A percentile compares a stretch with the other conserved stretches of the same genome.
Conservation (phyloP, 352 stramenopile genomes). For the Thalassiosira sp. region DNA sequence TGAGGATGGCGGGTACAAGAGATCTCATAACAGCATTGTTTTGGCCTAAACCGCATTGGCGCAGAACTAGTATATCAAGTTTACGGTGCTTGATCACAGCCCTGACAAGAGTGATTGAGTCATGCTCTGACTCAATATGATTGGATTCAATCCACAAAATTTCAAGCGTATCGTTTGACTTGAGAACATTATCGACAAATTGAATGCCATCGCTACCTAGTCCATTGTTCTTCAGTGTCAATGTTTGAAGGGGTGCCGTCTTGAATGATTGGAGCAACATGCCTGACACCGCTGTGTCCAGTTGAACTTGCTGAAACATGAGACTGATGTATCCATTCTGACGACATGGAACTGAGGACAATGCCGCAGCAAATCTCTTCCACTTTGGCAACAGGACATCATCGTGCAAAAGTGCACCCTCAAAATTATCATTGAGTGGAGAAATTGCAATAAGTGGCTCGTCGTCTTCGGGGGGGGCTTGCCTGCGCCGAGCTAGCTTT, state of each 20-base stretch:
- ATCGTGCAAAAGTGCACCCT: constrained; percentile 15
- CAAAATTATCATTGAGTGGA: too few species aligned
- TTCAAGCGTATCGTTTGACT: background rate
- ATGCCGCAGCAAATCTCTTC: background rate
- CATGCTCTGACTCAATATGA: background rate
- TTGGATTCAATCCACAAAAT: background rate
- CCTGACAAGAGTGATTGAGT: background rate
- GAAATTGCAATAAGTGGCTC: background rate
- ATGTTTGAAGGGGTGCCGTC: background rate
- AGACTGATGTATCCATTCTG: background rate
- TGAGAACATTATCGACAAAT: background rate
- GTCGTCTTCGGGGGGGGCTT: background rate
- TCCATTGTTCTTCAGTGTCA: background rate
- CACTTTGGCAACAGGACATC: background rate
- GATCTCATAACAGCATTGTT: background rate
- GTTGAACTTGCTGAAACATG: background rate
- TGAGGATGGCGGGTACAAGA: background rate
- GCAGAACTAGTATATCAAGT: background rate
- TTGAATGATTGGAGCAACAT: background rate
- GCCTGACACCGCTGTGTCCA: background rate
- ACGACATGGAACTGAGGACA: background rate
- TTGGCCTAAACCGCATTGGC: background rate
- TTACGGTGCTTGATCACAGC: background rate
- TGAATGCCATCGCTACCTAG: background rate
- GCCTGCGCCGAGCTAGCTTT: background rate